Evolutionary conservation across 257 asterid species (phyloP), one percentile per base, ranked within the genome.

Genomic region (Gardenia jasminoides): DNA sequence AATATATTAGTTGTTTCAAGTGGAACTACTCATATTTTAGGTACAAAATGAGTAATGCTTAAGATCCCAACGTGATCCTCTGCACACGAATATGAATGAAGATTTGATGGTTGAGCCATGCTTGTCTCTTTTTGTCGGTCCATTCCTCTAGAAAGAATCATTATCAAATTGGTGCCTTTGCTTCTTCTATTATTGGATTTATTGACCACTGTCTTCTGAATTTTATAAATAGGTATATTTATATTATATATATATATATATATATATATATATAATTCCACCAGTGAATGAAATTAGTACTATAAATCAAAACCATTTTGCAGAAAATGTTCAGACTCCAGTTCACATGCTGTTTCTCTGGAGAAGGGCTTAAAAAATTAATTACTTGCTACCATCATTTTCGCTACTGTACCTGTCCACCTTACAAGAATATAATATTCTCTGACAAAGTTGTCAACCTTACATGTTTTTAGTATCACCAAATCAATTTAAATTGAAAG

Each of bases 111-210:
- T 71, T 71, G 77, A 73, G 33, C 67, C 77, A 74, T 74, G 50
- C 77, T 74, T 54, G 67, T 74, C 77, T 33, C 31, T 20, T 74
- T 74, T 74, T 54, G 77, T 74, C 77, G 77, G 77, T 54, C 67
- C 67, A 74, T 33, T 20, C 12, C 31, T 72, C 17, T 61, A 24
- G 1, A n/a, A 26, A 24, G 44, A 13, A 16, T 1, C 22, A 70
- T n/a, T 39, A 36, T 46, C 50, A 7, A 19, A 17, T 36, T 5
- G 48, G 3, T 19, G 17, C 26, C 12, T 68, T 36, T 19, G 4
- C 12, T 68, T 39, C n/a, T 17, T 10, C n/a, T 5, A 33, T 19
- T 44, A 47, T 47, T 44, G 15, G 17, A 13, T 9, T 46, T 28
- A 43, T 36, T 71, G 26, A 71, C 15, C 62, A 71, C n/a, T 71